Evolutionary conservation across 2,329 filamentous ascomycete genomes (phyloP), one percentile per base, ranked within the genome.

Genomic region (Verticillium alfalfae): DNA sequence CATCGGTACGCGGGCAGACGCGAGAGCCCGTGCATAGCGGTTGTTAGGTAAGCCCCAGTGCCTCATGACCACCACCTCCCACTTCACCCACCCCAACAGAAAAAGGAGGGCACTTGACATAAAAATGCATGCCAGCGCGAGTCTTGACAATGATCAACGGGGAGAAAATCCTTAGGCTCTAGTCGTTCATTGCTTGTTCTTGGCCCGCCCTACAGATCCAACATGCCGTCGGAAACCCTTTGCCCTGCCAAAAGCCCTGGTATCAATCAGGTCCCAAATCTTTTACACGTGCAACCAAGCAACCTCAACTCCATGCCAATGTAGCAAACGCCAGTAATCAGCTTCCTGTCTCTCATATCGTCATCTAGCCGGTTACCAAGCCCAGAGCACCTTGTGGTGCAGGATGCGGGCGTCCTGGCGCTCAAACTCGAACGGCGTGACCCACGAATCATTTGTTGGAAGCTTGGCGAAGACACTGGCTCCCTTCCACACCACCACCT

Each of bases 401-500:
- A 99, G 78, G 63, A 94, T 84, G 70, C 95, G 85, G 63, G 87
- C 84, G 3, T 93, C 94, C 60, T 97, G 73, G 63, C 92, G 85
- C 78, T 97, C 93, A 76, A 94, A 97, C 80, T 98, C 94, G 69
- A 89, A 82, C 56, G 87, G 85, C 15, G 89, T 90, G 70, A 98
- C 92, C 95, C 95, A 99, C 70, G 90, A 95, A 74, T 99, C 95
- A 76, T 98, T 98, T 16, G 92, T 93, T 56, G 88, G 85, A 68
- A 98, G 79, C 78, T 96, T 93, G 2, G 92, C 93, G 80, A 97
- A 99, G 16, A 99, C 93, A 72, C 93, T 97, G 0, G 92, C 95
- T 4, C 95, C 95, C 82, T 99, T 99, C 95, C 95, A 99, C 9
- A 89, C 88, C 60, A 98, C 90, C n/a, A 98, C 93, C 76, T 97